Conservation (phyloP, 768 basidiomycete species). For the Gloeopeniophorella convolvens region DNA sequence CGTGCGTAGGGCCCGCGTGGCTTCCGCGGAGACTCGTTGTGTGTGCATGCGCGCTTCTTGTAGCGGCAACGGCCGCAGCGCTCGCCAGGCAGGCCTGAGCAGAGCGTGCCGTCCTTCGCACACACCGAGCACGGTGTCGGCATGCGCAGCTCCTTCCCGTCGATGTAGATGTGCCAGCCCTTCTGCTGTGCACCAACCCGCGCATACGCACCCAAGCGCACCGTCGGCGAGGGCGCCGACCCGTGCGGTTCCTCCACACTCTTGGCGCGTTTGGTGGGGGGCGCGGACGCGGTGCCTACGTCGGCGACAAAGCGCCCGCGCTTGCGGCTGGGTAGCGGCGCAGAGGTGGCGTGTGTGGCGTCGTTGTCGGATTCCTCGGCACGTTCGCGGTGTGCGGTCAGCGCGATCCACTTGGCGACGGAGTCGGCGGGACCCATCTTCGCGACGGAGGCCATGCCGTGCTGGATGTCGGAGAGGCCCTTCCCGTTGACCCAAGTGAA, state of each 20-base stretch:
- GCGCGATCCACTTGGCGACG: constrained; percentile 12
- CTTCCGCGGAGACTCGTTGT: neutral
- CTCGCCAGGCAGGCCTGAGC: constrained; percentile 11
- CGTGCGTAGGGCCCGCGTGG: too few relatives aligned
- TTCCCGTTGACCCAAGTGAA: constrained; percentile 13
- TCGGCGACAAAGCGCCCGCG: neutral
- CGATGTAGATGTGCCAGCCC: constrained; percentile 12
- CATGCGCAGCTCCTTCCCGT: constrained; percentile 6
- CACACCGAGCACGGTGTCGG: constrained; percentile 1
- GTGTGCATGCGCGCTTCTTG: constrained; percentile 7
- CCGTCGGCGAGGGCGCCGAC: neutral
- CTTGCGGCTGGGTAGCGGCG: neutral
- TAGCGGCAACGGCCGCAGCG: constrained; percentile 15
- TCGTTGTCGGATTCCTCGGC: neutral
- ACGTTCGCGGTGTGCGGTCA: neutral
- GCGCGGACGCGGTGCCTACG: constrained; percentile 2
- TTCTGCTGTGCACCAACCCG: constrained; percentile 7
- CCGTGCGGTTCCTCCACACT: neutral
- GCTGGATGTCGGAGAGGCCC: constrained; percentile 4
- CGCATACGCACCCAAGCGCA: constrained; percentile 8
- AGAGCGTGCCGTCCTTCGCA: neutral
- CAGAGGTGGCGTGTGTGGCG: neutral
- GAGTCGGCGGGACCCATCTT: constrained; percentile 10
- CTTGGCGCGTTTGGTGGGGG: constrained; percentile 5
- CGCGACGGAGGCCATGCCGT: neutral